A percentile compares a stretch with the other conserved stretches of the same genome.
These are phyloP conservation scores for Phyllosticta paracitricarpa DNA, from an alignment of 2,329 filamentous ascomycete genomes.

Conservation along the genomic window DNA sequence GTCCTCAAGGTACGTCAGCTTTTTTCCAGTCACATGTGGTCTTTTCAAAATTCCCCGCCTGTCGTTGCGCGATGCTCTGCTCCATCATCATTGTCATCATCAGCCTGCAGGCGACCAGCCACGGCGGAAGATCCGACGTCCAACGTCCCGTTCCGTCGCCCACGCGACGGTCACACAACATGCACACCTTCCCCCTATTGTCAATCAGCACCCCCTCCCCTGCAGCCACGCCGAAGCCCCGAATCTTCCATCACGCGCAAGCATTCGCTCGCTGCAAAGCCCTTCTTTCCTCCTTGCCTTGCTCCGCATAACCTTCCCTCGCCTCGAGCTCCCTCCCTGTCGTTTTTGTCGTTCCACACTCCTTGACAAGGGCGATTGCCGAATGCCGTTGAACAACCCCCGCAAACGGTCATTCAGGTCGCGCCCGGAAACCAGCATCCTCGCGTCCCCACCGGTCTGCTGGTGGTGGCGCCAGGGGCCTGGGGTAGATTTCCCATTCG, in stretches of 20 bases:
- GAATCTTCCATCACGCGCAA: background rate
- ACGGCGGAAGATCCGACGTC: background rate
- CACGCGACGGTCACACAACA: conserved; percentile 7
- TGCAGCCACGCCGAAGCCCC: conserved; percentile 1
- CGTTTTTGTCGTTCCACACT: background rate
- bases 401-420: background rate
- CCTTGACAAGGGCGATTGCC: background rate
- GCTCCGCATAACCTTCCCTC: background rate
- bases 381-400: background rate
- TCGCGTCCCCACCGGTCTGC: background rate
- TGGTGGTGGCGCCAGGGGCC: background rate
- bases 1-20: conserved; percentile 64
- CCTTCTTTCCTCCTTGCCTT: background rate
- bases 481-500: background rate
- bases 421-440: background rate
- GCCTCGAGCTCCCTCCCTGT: background rate
- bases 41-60: background rate
- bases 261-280: background rate
- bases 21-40: conserved; percentile 1
- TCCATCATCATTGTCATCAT: background rate
- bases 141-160: background rate
- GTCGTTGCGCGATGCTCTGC: background rate
- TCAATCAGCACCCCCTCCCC: background rate
- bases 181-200: background rate
- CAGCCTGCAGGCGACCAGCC: background rate